A percentile compares a stretch with the other conserved stretches of the same genome.
Evolutionary conservation across 768 basidiomycete species (phyloP).

Genomic region (Neoboletus magnificus): DNA sequence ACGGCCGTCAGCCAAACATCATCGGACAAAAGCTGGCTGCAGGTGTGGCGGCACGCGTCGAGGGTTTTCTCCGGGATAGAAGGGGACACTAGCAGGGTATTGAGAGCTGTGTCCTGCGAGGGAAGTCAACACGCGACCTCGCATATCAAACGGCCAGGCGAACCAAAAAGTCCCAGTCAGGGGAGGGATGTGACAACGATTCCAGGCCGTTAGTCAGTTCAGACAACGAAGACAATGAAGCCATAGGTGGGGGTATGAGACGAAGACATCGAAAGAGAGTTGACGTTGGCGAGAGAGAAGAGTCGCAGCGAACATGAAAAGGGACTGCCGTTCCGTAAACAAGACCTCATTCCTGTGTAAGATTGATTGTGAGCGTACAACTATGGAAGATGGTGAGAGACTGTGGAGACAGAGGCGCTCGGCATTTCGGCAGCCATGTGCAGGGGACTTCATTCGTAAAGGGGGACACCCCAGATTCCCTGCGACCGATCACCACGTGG

Average conservation of each 20-base stretch:
- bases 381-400: constrained; percentile 32
- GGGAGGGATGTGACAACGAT: constrained; percentile 22
- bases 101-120: constrained; percentile 25
- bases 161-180: constrained; percentile 33
- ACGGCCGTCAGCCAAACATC: constrained; percentile 22
- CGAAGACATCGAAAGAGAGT: constrained; percentile 13
- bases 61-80: constrained; percentile 31
- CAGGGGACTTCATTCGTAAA: background rate
- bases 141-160: constrained; percentile 7
- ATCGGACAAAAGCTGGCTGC: constrained; percentile 30
- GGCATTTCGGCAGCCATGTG: constrained; percentile 32
- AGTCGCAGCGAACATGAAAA: constrained; percentile 19
- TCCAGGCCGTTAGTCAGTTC: constrained; percentile 26
- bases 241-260: constrained; percentile 16
- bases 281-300: constrained; percentile 15
- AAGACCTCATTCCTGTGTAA: constrained; percentile 30
- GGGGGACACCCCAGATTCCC: constrained; percentile 29
- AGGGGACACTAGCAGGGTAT: constrained; percentile 24
- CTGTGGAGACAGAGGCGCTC: constrained; percentile 32
- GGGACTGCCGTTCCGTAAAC: constrained; percentile 29
- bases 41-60: constrained; percentile 31
- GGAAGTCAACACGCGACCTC: constrained; percentile 9
- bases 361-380: constrained; percentile 29
- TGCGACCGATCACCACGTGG: constrained; percentile 19
- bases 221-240: constrained; percentile 13